These are phyloP conservation scores for Candida piceae DNA, from an alignment of 805 yeast genomes.

Conservation along the genomic window DNA sequence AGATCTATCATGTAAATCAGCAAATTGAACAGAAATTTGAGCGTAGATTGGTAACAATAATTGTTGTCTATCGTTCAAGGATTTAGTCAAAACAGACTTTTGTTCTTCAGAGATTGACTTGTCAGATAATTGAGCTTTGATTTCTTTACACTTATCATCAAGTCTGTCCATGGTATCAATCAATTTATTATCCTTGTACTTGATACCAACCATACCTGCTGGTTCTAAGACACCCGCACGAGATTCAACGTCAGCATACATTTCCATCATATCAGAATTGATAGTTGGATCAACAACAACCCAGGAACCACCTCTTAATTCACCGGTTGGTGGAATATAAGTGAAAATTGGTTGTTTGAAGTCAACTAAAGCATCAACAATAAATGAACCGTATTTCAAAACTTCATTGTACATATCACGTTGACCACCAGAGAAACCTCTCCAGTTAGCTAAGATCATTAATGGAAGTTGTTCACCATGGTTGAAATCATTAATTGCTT, in stretches of 20 bases:
- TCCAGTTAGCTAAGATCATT: conserved; percentile 98
- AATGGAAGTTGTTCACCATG: conserved; percentile 96
- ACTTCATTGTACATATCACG: conserved; percentile 99
- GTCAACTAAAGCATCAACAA: conserved; percentile 94
- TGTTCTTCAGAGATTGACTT: conserved; percentile 55
- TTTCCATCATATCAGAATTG: conserved; percentile 96
- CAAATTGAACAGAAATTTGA: conserved; percentile 92
- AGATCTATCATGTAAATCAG: conserved; percentile 95
- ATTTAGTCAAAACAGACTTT: conserved; percentile 55
- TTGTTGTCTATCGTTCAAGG: conserved; percentile 75
- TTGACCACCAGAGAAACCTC: conserved; percentile 99
- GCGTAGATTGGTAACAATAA: conserved; percentile 79
- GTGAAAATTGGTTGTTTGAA: conserved; percentile 96
- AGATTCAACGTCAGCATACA: conserved; percentile 95
- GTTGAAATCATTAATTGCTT: conserved; percentile 96
- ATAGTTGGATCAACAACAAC: conserved; percentile 99
- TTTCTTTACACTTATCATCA: conserved; percentile 67
- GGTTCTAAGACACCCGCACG: conserved; percentile 99
- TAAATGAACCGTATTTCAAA: conserved; percentile 91
- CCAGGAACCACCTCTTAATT: conserved; percentile 99
- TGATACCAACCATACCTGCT: conserved; percentile 98
- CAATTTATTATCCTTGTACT: conserved; percentile 90
- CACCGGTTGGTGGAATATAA: conserved; percentile 97
- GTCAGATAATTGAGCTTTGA: conserved; percentile 56
- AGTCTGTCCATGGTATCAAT: conserved; percentile 87